Evolutionary conservation across 768 basidiomycete genomes (phyloP), one percentile per base, ranked within the genome.

Genomic region (Boletus barrowsii): DNA sequence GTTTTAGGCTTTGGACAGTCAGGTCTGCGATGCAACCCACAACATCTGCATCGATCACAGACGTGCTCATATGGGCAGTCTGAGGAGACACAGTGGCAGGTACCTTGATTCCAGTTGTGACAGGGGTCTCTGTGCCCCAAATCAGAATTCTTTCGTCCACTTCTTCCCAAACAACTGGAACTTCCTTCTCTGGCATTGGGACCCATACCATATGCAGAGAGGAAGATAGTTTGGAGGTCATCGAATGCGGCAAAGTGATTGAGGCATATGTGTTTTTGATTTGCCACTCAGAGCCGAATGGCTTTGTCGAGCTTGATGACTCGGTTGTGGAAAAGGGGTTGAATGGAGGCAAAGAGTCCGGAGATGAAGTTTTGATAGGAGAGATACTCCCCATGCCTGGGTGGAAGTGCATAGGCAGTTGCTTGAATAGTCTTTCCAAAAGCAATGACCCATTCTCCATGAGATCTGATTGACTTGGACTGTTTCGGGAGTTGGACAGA

Each of bases 251-350:
- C 4, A 37, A 36, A n/a, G n/a, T 37, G 10, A 47, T 4, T 5
- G 47, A 47, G 35, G 47, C 22, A 4, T 24, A 47, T 0, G 18
- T 47, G 33, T 32, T 47, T 33, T 4, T 47, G 33, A 22, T 47
- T 35, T 7, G 45, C 8, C 0, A 20, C 32, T 4, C 18, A 2
- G 4, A 20, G 30, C 11, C 44, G 17, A 14, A 47, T 35, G 0
- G 45, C 33, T 14, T 22, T 35, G 20, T 47, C 14, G 8, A 46
- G 32, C 1, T 46, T 18, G 3, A 46, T 46, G 18, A 33, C 3
- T 3, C 14, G 13, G 0, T 15, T 6, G 5, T 46, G 32, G 9
- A 14, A 22, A 0, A 13, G 0, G 0, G 45, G 45, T 0, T 20
- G 32, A 8, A 46, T 15, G 1, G 18, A 14, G 2, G 45, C 18